Evolutionary conservation across 306 rosid genomes (phyloP), one percentile per base, ranked within the genome.

Genomic region (Quillaja saponaria): DNA sequence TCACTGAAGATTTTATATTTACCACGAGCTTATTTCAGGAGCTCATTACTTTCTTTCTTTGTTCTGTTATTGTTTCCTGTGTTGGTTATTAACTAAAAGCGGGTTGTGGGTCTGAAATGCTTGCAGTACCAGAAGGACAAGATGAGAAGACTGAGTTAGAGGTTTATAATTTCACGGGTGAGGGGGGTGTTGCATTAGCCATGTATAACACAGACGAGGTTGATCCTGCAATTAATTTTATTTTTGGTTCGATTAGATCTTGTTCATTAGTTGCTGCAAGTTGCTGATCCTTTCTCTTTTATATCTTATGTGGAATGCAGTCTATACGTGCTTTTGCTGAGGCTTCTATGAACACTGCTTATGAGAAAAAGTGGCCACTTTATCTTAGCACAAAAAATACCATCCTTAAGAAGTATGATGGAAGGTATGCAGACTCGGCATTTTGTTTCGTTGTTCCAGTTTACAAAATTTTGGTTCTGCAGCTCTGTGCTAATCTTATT

Each of bases 121-220:
- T 68, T 73, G 71, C 84, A 87, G 89, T 84, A 31, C 87, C 96
- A 5, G 96, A 89, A 76, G 87, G 96, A 58, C 61, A 76, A 71
- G 95, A 71, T 44, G 85, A 87, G 82, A 73, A 74, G 78, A 84
- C 82, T 8, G 99, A 86, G 64, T 39, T 82, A 6, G 97, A 92
- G 78, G 99, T 92, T 53, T 92, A 15, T 75, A 71, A 92, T 77
- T 92, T 92, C 60, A 92, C 80, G 0, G 99, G 98, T 58, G 84
- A 80, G 64, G 99, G 99, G 39, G 99, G 99, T 42, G 95, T 92
- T 64, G 78, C 95, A 18, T 48, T 89, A 77, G 77, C 99, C 51
- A 92, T 92, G 99, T 92, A 89, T 62, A 92, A 92, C 69, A 89
- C 96, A 4, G 96, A 92, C 41, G 99, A 92, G 99, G 99, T 92